These are phyloP conservation scores for Scedosporium aurantiacum DNA, from an alignment of 2,329 filamentous ascomycete genomes.

Conservation along the genomic window DNA sequence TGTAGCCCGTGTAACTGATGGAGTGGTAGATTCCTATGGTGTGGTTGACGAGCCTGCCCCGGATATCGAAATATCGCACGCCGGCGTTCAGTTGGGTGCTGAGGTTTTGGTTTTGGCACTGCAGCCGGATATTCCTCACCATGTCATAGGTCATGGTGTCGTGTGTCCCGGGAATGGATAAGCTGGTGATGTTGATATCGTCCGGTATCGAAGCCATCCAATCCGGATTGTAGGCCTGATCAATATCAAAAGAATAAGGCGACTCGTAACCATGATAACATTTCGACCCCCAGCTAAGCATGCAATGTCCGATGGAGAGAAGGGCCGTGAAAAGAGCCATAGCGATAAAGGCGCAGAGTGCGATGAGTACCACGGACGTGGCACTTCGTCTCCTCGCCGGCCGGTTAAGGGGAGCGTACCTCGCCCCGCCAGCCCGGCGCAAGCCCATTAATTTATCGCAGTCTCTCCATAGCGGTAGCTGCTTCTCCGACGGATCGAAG, in stretches of 20 bases:
- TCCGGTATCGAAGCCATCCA: slow-evolving; percentile 36
- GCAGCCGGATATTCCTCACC: slow-evolving; percentile 19
- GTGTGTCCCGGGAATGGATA: slow-evolving; percentile 42
- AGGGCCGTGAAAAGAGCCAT: slow-evolving; percentile 15
- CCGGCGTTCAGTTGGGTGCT: slow-evolving; percentile 32
- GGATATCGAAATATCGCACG: slow-evolving; percentile 38
- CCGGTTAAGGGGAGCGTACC: background rate
- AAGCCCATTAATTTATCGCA: background rate
- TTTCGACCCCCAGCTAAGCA: slow-evolving; percentile 12
- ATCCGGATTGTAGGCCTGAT: slow-evolving; percentile 18
- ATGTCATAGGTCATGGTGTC: slow-evolving; percentile 40
- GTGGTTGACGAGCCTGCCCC: slow-evolving; percentile 30
- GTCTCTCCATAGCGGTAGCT: background rate
- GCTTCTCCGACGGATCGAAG: background rate
- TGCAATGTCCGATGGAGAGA: slow-evolving; percentile 15
- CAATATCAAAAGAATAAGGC: slow-evolving; percentile 31
- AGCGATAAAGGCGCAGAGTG: slow-evolving; percentile 11
- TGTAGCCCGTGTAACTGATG: slow-evolving; percentile 31
- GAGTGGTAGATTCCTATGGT: slow-evolving; percentile 37
- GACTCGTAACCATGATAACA: slow-evolving; percentile 23
- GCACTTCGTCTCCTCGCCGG: background rate
- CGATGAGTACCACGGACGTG: slow-evolving; percentile 8
- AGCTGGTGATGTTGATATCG: slow-evolving; percentile 25
- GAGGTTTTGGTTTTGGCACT: slow-evolving; percentile 38
- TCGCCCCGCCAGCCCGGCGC: background rate